Evolutionary conservation across 495 filamentous ascomycete genomes (phyloP).

Genomic region (Tetracladium marchalianum): DNA sequence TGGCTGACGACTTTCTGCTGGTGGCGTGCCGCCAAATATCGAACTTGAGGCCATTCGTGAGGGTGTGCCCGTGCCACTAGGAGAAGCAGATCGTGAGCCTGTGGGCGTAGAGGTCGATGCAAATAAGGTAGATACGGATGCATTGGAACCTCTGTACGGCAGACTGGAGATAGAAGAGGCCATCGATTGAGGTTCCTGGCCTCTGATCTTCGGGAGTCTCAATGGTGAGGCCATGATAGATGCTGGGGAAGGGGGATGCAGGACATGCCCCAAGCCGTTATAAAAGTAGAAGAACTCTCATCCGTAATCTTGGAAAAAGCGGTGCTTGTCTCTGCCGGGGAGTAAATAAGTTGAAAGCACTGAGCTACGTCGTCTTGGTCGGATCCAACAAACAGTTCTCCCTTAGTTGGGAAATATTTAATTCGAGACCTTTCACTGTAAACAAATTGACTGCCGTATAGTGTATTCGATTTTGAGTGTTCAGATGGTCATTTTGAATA

Average conservation of each 20-base stretch:
- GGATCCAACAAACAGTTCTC: too few species aligned
- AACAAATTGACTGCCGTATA: too few species aligned
- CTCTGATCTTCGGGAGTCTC: constrained; percentile 41
- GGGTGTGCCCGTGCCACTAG: constrained; percentile 44
- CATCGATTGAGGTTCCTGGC: constrained; percentile 29
- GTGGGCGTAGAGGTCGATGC: constrained; percentile 44
- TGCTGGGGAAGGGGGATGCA: constrained; percentile 42
- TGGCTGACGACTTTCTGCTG: constrained; percentile 31
- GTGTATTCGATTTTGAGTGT: too few species aligned
- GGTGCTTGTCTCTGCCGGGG: too few species aligned
- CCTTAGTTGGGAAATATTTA: too few species aligned
- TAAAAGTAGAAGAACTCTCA: too few species aligned
- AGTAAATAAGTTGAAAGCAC: too few species aligned
- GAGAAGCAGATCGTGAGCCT: constrained; percentile 47
- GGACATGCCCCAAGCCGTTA: too few species aligned
- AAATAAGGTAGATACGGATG: constrained; percentile 50
- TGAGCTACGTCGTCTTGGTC: too few species aligned
- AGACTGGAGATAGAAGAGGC: constrained; percentile 36
- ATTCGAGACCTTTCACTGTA: too few species aligned
- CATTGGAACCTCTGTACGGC: constrained; percentile 39
- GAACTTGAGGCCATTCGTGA: constrained; percentile 38
- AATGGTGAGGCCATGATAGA: constrained; percentile 38
- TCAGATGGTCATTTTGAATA: too few species aligned
- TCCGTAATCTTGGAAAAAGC: too few species aligned
- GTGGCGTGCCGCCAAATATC: constrained; percentile 32